Base-by-base conservation (phyloP, 2,329 filamentous ascomycete species). In the Diaporthe vaccinii region DNA sequence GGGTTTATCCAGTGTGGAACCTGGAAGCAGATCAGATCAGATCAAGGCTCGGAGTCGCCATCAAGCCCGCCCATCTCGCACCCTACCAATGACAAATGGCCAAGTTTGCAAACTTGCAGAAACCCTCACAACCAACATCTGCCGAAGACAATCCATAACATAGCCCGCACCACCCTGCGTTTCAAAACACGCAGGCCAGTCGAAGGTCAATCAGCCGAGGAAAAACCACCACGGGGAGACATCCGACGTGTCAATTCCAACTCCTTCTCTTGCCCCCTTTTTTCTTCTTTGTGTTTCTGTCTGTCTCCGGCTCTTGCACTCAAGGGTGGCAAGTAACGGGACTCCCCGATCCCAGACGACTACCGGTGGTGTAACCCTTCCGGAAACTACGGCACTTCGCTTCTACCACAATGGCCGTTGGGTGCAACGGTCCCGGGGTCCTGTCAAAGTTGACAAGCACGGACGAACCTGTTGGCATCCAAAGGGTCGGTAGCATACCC, bases 131-230 rank as follows among this genome's bases (percentile, higher is more conserved):
- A 67, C 22, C 25, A 15, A 68, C 62, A 28, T 68, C 46, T 68
- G 65, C 65, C 65, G 65, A 39, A 39, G 46, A 68, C 62, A 68
- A 53, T 12, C 65, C 65, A 68, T 53, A 68, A 68, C 65, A 7
- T 25, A 34, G n/a, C 20, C 31, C 65, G 65, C 62, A 39, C 59
- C 39, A 39, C 28, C 44, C 65, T 68, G 65, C 31, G 65, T 68
- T 68, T 68, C 65, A 68, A 68, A 68, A 53, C 65, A 68, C 46
- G 34, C 65, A 68, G 46, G 46, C 28, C n/a, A 55, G 28, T 36
- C 8, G 14, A 28, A n/a, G 65, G 65, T n/a, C 61, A 49, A 34
- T 36, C 41, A 67, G 46, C 31, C 31, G 65, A 68, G 65, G 46
- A 28, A 53, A 20, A 39, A 25, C 46, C 22, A 25, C 46, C 28